phyloP scores from a whole-genome alignment of 108 stramenopile species.

The Cylindrotheca closterium region DNA sequence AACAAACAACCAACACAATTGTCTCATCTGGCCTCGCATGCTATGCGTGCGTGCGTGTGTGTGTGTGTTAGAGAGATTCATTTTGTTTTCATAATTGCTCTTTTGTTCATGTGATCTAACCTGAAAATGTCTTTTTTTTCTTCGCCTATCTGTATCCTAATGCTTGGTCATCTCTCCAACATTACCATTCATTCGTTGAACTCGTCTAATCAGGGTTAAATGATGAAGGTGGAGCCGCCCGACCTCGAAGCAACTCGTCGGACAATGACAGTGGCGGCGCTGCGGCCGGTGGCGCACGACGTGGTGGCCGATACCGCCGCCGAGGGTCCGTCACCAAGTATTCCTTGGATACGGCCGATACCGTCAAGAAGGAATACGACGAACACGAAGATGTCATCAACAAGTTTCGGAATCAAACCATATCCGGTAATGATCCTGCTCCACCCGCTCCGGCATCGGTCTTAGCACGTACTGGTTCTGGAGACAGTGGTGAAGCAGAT shows the following conservation, averaged over 20 bases:
- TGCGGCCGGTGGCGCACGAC: background rate
- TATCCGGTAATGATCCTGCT: background rate
- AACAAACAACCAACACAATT: too few species aligned
- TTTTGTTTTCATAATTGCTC: background rate
- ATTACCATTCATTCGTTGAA: too few species aligned
- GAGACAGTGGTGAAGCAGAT: too few species aligned
- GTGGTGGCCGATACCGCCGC: conserved; percentile 22
- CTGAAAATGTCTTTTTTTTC: background rate
- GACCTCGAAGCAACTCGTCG: background rate
- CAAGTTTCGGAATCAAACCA: conserved; percentile 14
- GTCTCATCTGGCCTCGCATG: too few species aligned
- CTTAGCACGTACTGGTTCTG: too few species aligned
- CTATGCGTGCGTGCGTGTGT: too few species aligned
- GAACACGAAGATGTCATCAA: conserved; percentile 21
- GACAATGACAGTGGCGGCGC: background rate
- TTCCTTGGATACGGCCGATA: conserved; percentile 14
- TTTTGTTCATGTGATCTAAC: background rate
- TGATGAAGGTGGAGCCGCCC: background rate
- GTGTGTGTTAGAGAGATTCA: background rate
- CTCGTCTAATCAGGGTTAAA: background rate
- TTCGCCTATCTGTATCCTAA: background rate
- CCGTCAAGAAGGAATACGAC: conserved; percentile 24
- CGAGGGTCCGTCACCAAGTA: conserved; percentile 38
- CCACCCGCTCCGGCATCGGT: too few species aligned
- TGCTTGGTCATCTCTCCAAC: too few species aligned